Evolutionary conservation across 1,284 basidiomycete species (phyloP), one percentile per base, ranked within the genome.

Genomic region (Trichosporon coremiiforme): DNA sequence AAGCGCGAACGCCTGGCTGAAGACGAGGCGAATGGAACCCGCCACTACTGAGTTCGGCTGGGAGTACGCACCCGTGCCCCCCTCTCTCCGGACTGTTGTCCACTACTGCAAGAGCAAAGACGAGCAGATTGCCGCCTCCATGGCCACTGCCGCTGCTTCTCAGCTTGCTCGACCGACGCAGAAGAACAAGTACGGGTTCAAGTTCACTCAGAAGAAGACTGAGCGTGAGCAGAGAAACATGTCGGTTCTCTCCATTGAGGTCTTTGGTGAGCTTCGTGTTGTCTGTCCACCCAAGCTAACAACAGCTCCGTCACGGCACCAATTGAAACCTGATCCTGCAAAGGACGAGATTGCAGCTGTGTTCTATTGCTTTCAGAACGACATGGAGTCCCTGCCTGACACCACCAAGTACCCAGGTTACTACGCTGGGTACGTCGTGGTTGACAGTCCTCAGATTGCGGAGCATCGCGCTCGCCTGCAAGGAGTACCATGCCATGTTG

Each of bases 101-200:
- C 84, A 85, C 41, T 85, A 80, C 65, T 91, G 90, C 87, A 76
- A 91, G 25, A 69, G 76, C 41, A 77, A 83, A 38, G 76, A 85
- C 55, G 75, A 53, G 0, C 70, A 71, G 41, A 29, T 36, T 0
- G 55, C 10, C 6, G 68, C 64, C 15, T 66, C 69, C 31, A 31
- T 20, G 0, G 33, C n/a, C 3, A 65, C 63, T 4, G 47, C 20
- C 9, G 68, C 66, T 15, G 68, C 67, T 2, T 68, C 60, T 1
- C 74, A 96, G 90, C 91, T 95, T 50, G 86, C 89, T 68, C 90
- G 90, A 0, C 88, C 90, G 8, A 96, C 94, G 0, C 93, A 91
- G 80, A 84, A 85, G 45, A 90, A 91, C 73, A 85, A 87, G 15
- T 91, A 88, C 78, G 91, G 90, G 0, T 85, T 90, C 77, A 89